Conservation (phyloP, 148 eudicot genomes). For the Agrostemma githago region DNA sequence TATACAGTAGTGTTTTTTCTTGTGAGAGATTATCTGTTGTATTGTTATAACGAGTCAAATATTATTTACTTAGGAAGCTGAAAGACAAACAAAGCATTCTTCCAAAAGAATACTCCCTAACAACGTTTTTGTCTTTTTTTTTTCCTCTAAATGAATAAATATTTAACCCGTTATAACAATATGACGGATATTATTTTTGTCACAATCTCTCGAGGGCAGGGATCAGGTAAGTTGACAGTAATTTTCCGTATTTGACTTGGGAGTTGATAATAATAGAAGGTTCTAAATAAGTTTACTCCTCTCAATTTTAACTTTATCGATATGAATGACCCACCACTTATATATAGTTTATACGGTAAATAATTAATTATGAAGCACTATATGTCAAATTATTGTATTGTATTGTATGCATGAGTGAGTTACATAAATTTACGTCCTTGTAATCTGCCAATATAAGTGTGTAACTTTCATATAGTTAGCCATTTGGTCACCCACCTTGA, state of each 20-base stretch:
- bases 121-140: too few relatives aligned
- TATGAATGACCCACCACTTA: slow-evolving; percentile 10
- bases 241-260: slow-evolving; percentile 22
- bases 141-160: too few relatives aligned
- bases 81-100: too few relatives aligned
- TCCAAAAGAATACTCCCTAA: too few relatives aligned
- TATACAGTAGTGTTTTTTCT: too few relatives aligned
- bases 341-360: too few relatives aligned
- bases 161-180: too few relatives aligned
- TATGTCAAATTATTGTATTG: slow-evolving; percentile 15
- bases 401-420: neutral
- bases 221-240: slow-evolving; percentile 12
- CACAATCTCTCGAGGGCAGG: too few relatives aligned
- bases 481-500: slow-evolving; percentile 39
- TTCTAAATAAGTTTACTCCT: slow-evolving; percentile 22
- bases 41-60: too few relatives aligned
- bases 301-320: slow-evolving; percentile 13
- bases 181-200: too few relatives aligned
- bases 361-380: neutral
- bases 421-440: slow-evolving; percentile 14
- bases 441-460: slow-evolving; percentile 17
- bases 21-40: too few relatives aligned
- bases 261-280: slow-evolving; percentile 5
- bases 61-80: too few relatives aligned
- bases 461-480: slow-evolving; percentile 28